Percentiles rank a stretch among this genome's conserved stretches.
Evolutionary conservation across 139 green algal genomes (phyloP).

Genomic region (Ettlia oleoabundans): DNA sequence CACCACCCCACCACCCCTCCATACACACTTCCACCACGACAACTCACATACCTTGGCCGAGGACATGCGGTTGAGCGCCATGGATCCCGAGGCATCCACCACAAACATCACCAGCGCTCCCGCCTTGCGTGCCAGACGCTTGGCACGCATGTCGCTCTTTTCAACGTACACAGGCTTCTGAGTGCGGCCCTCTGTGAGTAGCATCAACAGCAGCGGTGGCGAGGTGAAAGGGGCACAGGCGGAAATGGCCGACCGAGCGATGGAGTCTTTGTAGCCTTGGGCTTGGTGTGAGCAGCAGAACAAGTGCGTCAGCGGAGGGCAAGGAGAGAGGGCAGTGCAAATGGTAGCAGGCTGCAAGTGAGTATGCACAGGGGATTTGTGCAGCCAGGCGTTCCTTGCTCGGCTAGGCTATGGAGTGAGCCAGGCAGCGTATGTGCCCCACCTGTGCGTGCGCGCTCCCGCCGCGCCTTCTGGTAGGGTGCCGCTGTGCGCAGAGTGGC

Average conservation of each 20-base stretch:
- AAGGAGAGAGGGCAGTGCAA: background rate
- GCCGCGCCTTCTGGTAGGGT: conserved; percentile 88
- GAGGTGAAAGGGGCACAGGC: background rate
- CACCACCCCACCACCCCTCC: background rate
- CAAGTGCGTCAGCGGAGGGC: too few relatives aligned
- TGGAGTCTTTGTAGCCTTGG: too few relatives aligned
- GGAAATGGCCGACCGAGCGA: too few relatives aligned
- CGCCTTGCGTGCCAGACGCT: conserved; percentile 96
- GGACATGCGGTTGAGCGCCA: conserved; percentile 99
- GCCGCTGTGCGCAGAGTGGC: conserved; percentile 95
- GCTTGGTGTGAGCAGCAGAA: too few relatives aligned
- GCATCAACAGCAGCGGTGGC: background rate
- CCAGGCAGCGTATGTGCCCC: too few relatives aligned
- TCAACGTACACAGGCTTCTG: conserved; percentile 93
- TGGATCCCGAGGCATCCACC: conserved; percentile 90
- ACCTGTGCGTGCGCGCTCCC: conserved; percentile 38
- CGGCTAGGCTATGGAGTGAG: too few relatives aligned
- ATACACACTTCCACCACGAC: background rate
- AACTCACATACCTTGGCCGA: conserved; percentile 80
- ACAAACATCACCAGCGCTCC: conserved; percentile 92
- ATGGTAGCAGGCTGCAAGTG: background rate
- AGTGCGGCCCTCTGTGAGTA: conserved; percentile 20
- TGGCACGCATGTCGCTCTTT: conserved; percentile 95
- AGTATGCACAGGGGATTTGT: too few relatives aligned
- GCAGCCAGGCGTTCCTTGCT: too few relatives aligned